Percentiles rank a stretch among this genome's conserved stretches.
These are phyloP conservation scores for Mycena sp. DNA, from an alignment of 1,284 basidiomycete species.

Conservation along the genomic window DNA sequence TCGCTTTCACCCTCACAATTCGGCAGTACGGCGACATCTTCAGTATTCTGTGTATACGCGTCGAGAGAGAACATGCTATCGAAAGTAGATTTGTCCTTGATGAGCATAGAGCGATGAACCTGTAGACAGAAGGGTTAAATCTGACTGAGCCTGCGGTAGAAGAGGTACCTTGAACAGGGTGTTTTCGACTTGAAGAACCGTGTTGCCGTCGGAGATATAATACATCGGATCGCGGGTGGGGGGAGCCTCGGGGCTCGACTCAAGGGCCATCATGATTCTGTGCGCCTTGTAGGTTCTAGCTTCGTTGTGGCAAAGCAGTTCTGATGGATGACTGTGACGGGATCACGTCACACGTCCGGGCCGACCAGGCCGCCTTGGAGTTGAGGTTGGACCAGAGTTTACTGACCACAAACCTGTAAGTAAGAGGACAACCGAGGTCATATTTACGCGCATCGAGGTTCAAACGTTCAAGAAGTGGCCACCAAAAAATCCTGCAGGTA, in stretches of 20 bases:
- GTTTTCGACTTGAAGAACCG: slow-evolving; percentile 63
- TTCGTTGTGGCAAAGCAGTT: no score
- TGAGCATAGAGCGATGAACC: slow-evolving; percentile 61
- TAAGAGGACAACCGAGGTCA: no score
- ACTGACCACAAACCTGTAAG: no score
- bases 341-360: no score
- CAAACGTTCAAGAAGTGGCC: no score
- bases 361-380: no score
- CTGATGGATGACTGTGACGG: no score
- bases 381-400: no score
- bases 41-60: slow-evolving; percentile 38
- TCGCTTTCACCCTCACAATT: slow-evolving; percentile 53
- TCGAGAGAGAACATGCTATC: slow-evolving; percentile 62
- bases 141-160: slow-evolving; percentile 46
- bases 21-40: slow-evolving; percentile 29
- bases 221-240: slow-evolving; percentile 19
- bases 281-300: no score
- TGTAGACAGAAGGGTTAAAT: slow-evolving; percentile 42
- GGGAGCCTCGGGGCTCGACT: neutral
- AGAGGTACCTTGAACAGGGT: slow-evolving; percentile 71
- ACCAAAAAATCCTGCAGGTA: no score
- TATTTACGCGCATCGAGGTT: no score
- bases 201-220: slow-evolving; percentile 61
- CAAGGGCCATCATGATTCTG: slow-evolving; percentile 15
- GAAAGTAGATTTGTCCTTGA: slow-evolving; percentile 61